These are phyloP conservation scores for Manihot esculenta DNA, from an alignment of 441 rosid species.

Conservation along the genomic window DNA sequence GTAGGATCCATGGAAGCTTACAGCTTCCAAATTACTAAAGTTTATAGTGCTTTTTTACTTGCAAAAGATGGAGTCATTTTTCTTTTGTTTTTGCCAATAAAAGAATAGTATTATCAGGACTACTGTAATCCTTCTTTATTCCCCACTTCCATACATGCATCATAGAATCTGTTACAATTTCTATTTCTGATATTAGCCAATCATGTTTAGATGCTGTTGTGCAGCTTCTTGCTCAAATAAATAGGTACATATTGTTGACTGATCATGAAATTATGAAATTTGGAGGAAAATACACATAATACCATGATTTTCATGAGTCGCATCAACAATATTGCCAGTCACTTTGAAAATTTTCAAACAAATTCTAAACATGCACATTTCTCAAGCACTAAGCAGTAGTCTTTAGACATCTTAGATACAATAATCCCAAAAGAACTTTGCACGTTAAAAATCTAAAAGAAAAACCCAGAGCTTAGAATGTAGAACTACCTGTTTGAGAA, in stretches of 20 bases:
- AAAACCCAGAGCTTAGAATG: background rate
- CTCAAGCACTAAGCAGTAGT: no score
- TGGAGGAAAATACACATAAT: no score
- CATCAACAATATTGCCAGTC: no score
- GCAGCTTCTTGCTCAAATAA: no score
- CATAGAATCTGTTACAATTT: background rate
- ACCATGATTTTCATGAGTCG: background rate
- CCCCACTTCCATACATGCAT: background rate
- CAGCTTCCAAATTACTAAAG: background rate
- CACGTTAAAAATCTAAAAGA: background rate
- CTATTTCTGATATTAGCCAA: background rate
- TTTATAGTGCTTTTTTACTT: background rate
- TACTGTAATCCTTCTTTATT: no score
- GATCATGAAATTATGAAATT: background rate
- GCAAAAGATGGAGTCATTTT: background rate
- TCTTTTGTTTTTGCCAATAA: background rate
- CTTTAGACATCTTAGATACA: no score
- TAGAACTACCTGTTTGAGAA: conserved; percentile 73
- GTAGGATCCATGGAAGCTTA: background rate
- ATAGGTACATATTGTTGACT: no score
- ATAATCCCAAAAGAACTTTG: no score
- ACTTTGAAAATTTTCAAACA: no score
- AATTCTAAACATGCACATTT: no score
- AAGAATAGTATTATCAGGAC: no score
- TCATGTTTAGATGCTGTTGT: no score